These are phyloP conservation scores for Termitomyces sp. DNA, from an alignment of 768 basidiomycete species.

Conservation along the genomic window DNA sequence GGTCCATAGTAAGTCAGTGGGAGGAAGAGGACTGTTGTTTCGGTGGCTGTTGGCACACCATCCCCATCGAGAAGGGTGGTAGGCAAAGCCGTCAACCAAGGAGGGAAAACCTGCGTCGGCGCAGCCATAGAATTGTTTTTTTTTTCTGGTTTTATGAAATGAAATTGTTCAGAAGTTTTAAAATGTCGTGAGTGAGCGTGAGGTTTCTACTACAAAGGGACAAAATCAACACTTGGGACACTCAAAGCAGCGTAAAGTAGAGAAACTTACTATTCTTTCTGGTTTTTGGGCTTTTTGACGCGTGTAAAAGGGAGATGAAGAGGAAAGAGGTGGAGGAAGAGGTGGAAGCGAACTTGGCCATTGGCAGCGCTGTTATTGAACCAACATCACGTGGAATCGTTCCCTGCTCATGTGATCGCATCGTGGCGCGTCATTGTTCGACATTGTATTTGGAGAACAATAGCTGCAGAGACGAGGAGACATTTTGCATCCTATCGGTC, in stretches of 20 bases:
- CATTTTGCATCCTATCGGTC: neutral
- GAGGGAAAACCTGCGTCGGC: conserved; percentile 62
- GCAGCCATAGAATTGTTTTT: conserved; percentile 38
- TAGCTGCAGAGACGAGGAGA: neutral
- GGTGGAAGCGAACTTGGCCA: conserved; percentile 5
- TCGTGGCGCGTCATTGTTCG: neutral
- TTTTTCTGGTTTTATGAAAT: conserved; percentile 9
- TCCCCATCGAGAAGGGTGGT: conserved; percentile 46
- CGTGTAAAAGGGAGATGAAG: conserved; percentile 3
- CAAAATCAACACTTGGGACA: neutral
- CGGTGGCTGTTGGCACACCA: conserved; percentile 51
- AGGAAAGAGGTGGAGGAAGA: neutral
- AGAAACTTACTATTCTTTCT: neutral
- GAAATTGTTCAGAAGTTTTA: conserved; percentile 7
- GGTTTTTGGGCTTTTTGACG: conserved; percentile 3
- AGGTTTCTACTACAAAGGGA: conserved; percentile 15
- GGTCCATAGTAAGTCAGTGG: conserved; percentile 83
- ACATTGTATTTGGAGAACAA: neutral
- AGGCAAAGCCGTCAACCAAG: conserved; percentile 64
- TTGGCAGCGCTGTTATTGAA: conserved; percentile 7
- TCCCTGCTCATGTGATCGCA: neutral
- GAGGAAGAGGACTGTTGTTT: conserved; percentile 51
- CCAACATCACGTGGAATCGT: conserved; percentile 14
- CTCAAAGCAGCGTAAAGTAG: neutral
- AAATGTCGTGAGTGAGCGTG: conserved; percentile 38